Percentiles rank a stretch among this genome's conserved stretches.
Evolutionary conservation across 225 moss, liverwort and hornwort genomes (phyloP).

Genomic region (Ulota crispa): DNA sequence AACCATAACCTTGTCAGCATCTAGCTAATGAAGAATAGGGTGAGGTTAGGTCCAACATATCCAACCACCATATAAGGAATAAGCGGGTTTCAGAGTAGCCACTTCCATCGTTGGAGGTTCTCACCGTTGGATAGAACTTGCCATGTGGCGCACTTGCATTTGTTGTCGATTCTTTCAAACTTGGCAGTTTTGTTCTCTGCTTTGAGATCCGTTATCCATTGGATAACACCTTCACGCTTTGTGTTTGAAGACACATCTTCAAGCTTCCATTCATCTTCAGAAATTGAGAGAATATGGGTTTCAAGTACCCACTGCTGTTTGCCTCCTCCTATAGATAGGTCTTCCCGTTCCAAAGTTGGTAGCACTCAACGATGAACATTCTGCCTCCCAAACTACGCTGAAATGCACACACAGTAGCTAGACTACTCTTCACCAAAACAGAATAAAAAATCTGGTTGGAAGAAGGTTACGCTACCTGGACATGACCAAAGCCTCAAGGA

Average conservation of each 20-base stretch:
- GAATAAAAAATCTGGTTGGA: neutral
- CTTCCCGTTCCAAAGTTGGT: neutral
- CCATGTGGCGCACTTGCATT: neutral
- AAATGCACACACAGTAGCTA: neutral
- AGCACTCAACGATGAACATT: neutral
- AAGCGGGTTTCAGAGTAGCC: neutral
- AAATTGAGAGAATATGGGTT: constrained; percentile 3
- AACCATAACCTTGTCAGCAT: neutral
- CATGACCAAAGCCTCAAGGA: constrained; percentile 81
- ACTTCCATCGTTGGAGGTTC: neutral
- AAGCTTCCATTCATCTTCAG: neutral
- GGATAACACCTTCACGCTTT: neutral
- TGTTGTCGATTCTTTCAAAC: neutral
- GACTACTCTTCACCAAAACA: neutral
- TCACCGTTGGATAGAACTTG: neutral
- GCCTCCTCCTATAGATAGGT: neutral
- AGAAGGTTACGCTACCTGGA: constrained; percentile 46
- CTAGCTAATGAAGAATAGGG: neutral
- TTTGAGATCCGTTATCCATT: neutral
- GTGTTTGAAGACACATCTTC: neutral
- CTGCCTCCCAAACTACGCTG: neutral
- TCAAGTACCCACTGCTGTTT: neutral
- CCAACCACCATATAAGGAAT: neutral
- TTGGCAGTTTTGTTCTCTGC: neutral
- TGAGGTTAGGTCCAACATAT: neutral